phyloP scores from a whole-genome alignment of 2,329 filamentous ascomycete genomes.

The Lecanicillium sp. region DNA sequence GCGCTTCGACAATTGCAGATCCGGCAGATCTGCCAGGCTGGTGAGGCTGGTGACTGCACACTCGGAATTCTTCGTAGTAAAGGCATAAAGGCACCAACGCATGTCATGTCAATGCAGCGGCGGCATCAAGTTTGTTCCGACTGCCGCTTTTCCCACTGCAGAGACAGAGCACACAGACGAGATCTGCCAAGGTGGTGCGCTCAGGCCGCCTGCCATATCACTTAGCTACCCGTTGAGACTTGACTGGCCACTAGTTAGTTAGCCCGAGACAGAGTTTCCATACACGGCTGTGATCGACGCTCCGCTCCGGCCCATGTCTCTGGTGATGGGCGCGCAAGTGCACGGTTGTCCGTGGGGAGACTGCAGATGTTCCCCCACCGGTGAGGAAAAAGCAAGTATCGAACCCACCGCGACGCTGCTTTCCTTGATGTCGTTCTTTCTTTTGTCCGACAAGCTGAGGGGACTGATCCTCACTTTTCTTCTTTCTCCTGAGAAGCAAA shows the following conservation, averaged over 20 bases:
- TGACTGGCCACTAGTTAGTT: not conserved
- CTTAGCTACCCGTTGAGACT: not conserved
- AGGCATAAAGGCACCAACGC: no score
- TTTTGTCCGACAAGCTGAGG: not conserved
- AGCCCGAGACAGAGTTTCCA: not conserved
- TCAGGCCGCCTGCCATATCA: no score
- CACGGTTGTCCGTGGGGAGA: no score
- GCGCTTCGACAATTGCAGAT: not conserved
- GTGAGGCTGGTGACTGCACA: not conserved
- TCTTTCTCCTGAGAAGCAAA: no score
- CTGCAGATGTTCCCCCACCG: not conserved
- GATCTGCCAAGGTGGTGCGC: slow-evolving; percentile 4
- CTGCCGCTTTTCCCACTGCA: not conserved
- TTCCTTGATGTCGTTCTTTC: not conserved
- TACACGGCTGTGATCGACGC: not conserved
- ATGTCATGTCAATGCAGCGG: not conserved
- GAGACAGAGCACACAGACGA: not conserved
- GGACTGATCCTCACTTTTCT: not conserved
- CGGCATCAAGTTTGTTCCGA: not conserved
- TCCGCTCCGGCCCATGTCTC: not conserved
- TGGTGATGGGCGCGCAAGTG: no score
- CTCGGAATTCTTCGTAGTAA: not conserved
- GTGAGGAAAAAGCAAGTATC: not conserved
- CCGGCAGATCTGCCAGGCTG: not conserved
- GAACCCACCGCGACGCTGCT: not conserved